Percentiles rank a stretch among this genome's conserved stretches.
These are phyloP conservation scores for Lactarius hatsudake DNA, from an alignment of 768 basidiomycete species.

Conservation along the genomic window DNA sequence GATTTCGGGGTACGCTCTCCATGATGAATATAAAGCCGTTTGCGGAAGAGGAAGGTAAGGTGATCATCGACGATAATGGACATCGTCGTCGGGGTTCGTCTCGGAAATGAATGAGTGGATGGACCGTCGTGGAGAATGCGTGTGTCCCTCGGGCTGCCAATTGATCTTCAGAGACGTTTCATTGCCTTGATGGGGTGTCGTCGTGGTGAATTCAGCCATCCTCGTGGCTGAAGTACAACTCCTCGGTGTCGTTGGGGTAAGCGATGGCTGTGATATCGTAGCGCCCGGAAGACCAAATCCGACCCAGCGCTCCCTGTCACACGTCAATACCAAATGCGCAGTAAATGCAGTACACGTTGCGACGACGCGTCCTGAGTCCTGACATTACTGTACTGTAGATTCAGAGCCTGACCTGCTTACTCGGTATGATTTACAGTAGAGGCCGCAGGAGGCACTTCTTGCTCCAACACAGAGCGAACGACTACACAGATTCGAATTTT, in stretches of 20 bases:
- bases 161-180: background rate
- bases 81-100: background rate
- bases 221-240: background rate
- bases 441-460: no score
- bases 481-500: background rate
- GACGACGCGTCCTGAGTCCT: background rate
- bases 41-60: constrained; percentile 9
- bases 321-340: background rate
- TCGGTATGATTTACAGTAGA: background rate
- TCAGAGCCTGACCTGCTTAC: background rate
- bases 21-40: constrained; percentile 16
- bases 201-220: background rate
- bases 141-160: background rate
- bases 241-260: background rate
- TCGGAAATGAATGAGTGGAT: background rate
- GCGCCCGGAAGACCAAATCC: background rate
- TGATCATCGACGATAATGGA: constrained; percentile 4
- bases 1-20: background rate
- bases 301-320: background rate
- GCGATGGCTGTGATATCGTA: background rate
- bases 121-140: background rate
- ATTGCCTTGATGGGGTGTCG: background rate
- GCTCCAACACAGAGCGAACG: no score
- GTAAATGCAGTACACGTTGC: background rate
- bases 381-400: background rate